A percentile compares a stretch with the other conserved stretches of the same genome.
phyloP scores from a whole-genome alignment of 1,284 basidiomycete species.

The Waitea zeae region DNA sequence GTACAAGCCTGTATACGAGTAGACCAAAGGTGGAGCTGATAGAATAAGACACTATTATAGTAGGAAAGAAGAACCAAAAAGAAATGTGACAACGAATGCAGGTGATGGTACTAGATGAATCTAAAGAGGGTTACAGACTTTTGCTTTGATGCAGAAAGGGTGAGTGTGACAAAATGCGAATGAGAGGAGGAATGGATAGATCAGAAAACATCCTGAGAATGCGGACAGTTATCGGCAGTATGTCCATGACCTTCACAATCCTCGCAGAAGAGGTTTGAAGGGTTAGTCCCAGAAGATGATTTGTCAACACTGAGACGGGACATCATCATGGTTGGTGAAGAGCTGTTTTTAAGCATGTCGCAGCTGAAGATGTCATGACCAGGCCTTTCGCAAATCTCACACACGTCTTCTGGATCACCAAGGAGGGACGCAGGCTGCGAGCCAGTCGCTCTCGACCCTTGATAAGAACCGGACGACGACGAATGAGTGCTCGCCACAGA shows the following conservation, averaged over 20 bases:
- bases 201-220: constrained; percentile 68
- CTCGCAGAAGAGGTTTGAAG: constrained; percentile 38
- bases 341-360: constrained; percentile 26
- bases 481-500: constrained; percentile 9
- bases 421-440: neutral
- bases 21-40: no score
- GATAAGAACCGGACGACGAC: neutral
- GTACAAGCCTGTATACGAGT: no score
- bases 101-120: no score
- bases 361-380: constrained; percentile 76
- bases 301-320: constrained; percentile 4
- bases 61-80: no score
- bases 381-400: constrained; percentile 70
- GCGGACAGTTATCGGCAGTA: constrained; percentile 50
- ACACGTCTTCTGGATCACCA: constrained; percentile 20
- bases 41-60: no score
- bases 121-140: no score
- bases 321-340: neutral
- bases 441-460: neutral
- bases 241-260: constrained; percentile 68
- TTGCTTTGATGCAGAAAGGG: no score
- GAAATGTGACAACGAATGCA: no score
- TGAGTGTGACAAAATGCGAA: no score
- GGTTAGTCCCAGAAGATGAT: constrained; percentile 6
- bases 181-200: no score